phyloP scores from a whole-genome alignment of 306 rosid genomes.

The Cucurbita moschata region DNA sequence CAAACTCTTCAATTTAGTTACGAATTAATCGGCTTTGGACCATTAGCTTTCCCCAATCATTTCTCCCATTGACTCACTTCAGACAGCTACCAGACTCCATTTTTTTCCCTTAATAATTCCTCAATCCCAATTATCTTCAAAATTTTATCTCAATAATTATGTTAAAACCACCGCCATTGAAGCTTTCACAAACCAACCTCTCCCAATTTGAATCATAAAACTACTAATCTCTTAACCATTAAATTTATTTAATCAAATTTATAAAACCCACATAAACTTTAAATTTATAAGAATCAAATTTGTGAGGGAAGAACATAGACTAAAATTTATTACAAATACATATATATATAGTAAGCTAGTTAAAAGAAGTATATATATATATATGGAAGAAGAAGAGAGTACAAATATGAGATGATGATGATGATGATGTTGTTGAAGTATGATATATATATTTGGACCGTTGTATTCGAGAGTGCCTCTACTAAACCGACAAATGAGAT shows the following conservation, averaged over 20 bases:
- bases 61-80: conserved; percentile 1
- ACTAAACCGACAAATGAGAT: conserved; percentile 43
- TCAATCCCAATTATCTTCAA: background rate
- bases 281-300: background rate
- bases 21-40: conserved; percentile 10
- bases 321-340: background rate
- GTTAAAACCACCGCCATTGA: background rate
- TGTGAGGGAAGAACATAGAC: background rate
- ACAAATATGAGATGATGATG: background rate
- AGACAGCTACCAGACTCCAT: background rate
- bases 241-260: background rate
- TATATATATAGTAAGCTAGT: background rate
- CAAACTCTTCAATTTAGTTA: conserved; percentile 15
- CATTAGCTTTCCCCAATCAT: conserved; percentile 3
- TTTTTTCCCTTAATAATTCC: background rate
- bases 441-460: background rate
- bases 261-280: too few relatives aligned
- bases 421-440: background rate
- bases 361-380: background rate
- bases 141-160: background rate
- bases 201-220: background rate
- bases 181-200: background rate
- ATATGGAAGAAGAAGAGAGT: background rate
- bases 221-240: background rate
- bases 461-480: conserved; percentile 8